Evolutionary conservation across 305 asterid species (phyloP), one percentile per base, ranked within the genome.

Genomic region (Caryopteris hybrid): DNA sequence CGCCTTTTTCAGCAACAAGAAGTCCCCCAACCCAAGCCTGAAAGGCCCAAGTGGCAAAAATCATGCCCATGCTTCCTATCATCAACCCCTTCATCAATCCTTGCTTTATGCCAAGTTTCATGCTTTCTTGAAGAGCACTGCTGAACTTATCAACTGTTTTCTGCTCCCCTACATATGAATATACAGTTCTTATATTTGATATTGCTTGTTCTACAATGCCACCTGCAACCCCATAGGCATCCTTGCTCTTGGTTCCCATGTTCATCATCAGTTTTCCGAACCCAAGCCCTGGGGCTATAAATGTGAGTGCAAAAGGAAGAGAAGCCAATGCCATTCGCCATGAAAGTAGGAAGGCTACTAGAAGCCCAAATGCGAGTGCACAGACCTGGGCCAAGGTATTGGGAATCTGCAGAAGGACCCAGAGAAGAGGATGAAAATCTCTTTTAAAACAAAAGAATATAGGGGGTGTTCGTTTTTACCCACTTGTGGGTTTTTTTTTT

Each of bases 1-100:
- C 85, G 3, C 86, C 88, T 20, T 68, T 74, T 39, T 85, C 81
- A 1, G 77, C 61, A 20, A 86, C 89, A 18, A 89, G 81, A 65
- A 81, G 59, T 50, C 96, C 82, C 14, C 90, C 96, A 36, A 74
- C 76, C 94, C 91, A 88, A 33, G 88, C 71, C 54, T 76, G 79
- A 64, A 86, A 80, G 2, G 84, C 83, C 91, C 90, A 86, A 5
- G 84, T 81, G 21, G 73, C 86, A 34, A 76, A 83, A 47, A 83
- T 75, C 77, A 82, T 66, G 14, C 89, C 91, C 77, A 77, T 80
- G 75, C 89, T 84, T 53, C 94, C 90, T 16, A 86, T 73, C 74
- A 80, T 80, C 69, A 78, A 61, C 0, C 94, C 96, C 81, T 89
- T 86, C 63, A 80, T 51, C 36, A 83, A 59, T 33, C 96, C 94